phyloP scores from a whole-genome alignment of 1,284 basidiomycete species.

The Trichosporon asahii region DNA sequence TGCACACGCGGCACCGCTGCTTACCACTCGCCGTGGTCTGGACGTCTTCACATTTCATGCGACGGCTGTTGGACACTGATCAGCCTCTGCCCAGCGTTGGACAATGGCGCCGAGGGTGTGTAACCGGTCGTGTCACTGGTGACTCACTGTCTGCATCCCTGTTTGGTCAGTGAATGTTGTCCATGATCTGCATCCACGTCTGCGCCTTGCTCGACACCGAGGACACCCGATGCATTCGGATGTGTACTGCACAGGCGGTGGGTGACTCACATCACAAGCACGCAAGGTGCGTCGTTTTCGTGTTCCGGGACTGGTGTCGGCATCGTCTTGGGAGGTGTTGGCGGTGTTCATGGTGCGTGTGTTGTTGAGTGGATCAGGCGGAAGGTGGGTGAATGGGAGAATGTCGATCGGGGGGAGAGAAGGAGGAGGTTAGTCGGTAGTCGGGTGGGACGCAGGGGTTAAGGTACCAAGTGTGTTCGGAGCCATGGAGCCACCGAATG shows the following conservation, averaged over 20 bases:
- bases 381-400: slow-evolving; percentile 9
- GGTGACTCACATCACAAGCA: slow-evolving; percentile 4
- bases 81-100: background rate
- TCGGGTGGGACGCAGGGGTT: background rate
- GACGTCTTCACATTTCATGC: slow-evolving; percentile 33
- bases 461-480: too few species aligned
- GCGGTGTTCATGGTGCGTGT: background rate
- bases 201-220: background rate
- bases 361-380: slow-evolving; percentile 4
- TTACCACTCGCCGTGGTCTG: slow-evolving; percentile 10
- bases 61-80: slow-evolving; percentile 20
- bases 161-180: background rate
- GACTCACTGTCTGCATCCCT: slow-evolving; percentile 29
- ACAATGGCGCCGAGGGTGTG: background rate
- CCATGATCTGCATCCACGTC: background rate
- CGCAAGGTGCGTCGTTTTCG: slow-evolving; percentile 3
- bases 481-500: background rate
- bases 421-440: background rate
- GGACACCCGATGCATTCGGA: background rate
- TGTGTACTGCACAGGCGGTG: background rate
- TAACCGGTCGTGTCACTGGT: background rate
- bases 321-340: background rate
- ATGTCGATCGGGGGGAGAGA: background rate
- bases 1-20: slow-evolving; percentile 28
- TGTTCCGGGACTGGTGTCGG: background rate